Evolutionary conservation across 352 stramenopile species (phyloP), one percentile per base, ranked within the genome.

Genomic region (Phytophthora pistaciae): DNA sequence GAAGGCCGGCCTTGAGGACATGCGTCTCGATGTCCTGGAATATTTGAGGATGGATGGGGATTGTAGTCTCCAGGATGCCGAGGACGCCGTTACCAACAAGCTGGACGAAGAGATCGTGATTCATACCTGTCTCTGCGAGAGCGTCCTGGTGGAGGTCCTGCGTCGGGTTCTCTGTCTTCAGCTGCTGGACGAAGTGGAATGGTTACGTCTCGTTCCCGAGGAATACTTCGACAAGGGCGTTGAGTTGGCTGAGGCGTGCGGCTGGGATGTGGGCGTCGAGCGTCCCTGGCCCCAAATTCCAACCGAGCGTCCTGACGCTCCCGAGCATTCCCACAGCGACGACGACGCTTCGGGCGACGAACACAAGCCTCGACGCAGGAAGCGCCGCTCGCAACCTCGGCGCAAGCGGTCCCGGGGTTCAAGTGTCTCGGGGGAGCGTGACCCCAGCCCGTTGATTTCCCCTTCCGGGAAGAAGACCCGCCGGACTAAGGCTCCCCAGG

Each of bases 11-110:
- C 46, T 59, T 4, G 53, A 48, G 2, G 55, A 60, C 20, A 33
- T 52, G 0, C 55, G 55, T 14, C 36, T 44, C 1, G 55, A 60
- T 21, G 55, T 60, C n/a, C 20, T 50, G 31, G 55, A 50, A 20
- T 38, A 16, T 21, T 13, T 33, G 3, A 31, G 36, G 6, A 50
- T 50, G 55, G 36, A 60, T 20, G n/a, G 3, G 5, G 9, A 60
- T 6, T 50, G 54, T 16, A 38, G 10, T 13, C 20, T 52, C 36
- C n/a, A 33, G 16, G 55, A 60, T 0, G 55, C 36, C 4, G 55
- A 52, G 20, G 36, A 60, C 16, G 36, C 36, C 18, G 20, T 60
- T 16, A 25, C 14, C 6, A 60, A 52, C 55, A n/a, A 13, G n/a
- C 36, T 59, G 8, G 18, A 16, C 3, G 33, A 60, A 11, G 36